Evolutionary conservation across 2,329 filamentous ascomycete genomes (phyloP), one percentile per base, ranked within the genome.

Genomic region (Thielaviopsis ethacetica): DNA sequence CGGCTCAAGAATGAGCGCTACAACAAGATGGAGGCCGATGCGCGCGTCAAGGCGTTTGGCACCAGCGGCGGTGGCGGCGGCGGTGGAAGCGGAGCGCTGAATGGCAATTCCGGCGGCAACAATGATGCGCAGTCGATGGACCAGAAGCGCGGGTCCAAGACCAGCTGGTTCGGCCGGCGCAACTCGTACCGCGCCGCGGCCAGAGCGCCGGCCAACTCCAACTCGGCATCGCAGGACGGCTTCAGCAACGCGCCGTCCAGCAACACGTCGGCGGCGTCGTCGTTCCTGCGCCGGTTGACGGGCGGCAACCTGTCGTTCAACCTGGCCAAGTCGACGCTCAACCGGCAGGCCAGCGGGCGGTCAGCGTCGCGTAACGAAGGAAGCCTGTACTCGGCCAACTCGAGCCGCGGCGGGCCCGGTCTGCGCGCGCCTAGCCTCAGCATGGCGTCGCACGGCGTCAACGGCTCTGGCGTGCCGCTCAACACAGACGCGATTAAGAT

Each of bases 1-100:
- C 86, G 93, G 54, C 86, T 95, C 68, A 88, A 95, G 71, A 96
- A 97, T 68, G 85, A 89, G 57, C 91, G 90, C 58, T 96, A 91
- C 72, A 90, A 80, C 59, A 75, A 80, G 54, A 75, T 85, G 19
- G 80, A 82, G 65, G 78, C 84, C 63, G 81, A 84, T 63, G 87
- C 75, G 68, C 84, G 70, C 64, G 90, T 75, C 79, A 88, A 76
- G 77, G 86, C 73, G 73, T 94, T 77, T 73, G 88, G 76, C 6
- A n/a, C 41, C 47, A 21, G 24, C 17, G 34, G 17, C 34, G 1
- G 30, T 12, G 30, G 30, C 7, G 30, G 7, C 7, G 30, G 30
- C 7, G 30, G 6, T 34, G 30, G 7, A 9, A 9, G 30, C 7
- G 30, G 30, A 5, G 53, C 30, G 30, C 21, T 26, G 3, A 53